Evolutionary conservation across 2,329 filamentous ascomycete species (phyloP), one percentile per base, ranked within the genome.

Genomic region (Teratosphaeria zuluensis): DNA sequence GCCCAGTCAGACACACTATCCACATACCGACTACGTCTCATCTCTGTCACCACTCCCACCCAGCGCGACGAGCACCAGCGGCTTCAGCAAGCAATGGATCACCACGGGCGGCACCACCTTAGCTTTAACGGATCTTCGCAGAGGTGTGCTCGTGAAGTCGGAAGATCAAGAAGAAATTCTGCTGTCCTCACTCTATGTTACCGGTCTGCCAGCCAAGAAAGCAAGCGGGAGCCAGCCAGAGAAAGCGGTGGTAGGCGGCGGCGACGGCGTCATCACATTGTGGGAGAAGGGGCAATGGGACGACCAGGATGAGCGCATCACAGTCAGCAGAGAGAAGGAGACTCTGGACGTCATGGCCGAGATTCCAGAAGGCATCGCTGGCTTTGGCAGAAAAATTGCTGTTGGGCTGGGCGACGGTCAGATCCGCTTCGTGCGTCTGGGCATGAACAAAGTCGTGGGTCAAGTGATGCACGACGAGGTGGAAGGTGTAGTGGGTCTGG

Each of bases 241-340:
- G 67, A 88, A 88, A 70, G 80, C 94, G 3, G 73, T 94, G 2
- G 89, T 91, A 0, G 87, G 89, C 38, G 90, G 89, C 30, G 86
- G 84, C 19, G 87, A 84, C 51, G 94, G 94, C 2, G 84, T 96
- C 1, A 73, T 97, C 62, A 96, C 92, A 4, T 77, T 97, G 6
- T 99, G 94, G 92, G 92, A 99, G 73, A 88, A 87, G 65, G 92
- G 92, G 0, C 84, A 89, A 0, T 97, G 94, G 92, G 92, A 95
- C 69, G 92, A 97, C 72, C 90, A 96, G 72, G 89, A 95, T 66
- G 91, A 95, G 75, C 83, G 91, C 56, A 88, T 96, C 67, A 84
- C 88, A 54, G 84, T 96, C 8, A 86, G 90, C 64, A 73, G 76
- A 31, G 68, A 71, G 56, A 77, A 75, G 24, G 91, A 95, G 72